Conservation (phyloP, 2,329 filamentous ascomycete species). For the Macroventuria anomochaeta region DNA sequence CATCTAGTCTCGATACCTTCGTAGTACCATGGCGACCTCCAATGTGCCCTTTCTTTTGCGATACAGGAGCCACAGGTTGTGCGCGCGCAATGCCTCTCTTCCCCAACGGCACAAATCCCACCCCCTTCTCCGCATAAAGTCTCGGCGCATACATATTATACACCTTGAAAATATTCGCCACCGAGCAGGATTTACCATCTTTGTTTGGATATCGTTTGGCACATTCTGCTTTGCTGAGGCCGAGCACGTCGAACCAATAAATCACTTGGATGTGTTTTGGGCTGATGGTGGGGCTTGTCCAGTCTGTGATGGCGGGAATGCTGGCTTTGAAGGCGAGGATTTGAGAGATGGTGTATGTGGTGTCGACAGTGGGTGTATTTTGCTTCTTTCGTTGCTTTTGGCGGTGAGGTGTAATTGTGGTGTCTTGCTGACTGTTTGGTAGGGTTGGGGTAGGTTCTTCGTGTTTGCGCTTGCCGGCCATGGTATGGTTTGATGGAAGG, state of each 20-base stretch:
- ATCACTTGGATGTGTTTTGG: background rate
- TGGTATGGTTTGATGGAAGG: too few relatives aligned
- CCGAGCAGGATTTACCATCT: background rate
- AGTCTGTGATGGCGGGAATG: background rate
- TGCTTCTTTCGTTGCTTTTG: background rate
- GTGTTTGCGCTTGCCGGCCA: background rate
- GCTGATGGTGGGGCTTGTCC: background rate
- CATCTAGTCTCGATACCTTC: background rate
- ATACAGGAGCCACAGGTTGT: background rate
- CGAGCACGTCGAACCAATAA: constrained; percentile 2
- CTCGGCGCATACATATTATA: background rate
- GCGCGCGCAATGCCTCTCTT: background rate
- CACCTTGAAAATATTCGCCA: background rate
- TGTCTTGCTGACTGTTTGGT: background rate
- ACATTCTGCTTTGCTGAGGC: background rate
- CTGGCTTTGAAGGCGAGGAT: background rate
- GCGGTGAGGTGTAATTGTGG: background rate
- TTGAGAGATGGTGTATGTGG: background rate
- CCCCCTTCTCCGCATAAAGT: constrained; percentile 1
- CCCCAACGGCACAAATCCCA: background rate
- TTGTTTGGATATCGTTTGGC: constrained; percentile 1
- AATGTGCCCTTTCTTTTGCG: background rate
- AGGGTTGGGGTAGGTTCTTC: background rate
- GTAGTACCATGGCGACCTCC: background rate
- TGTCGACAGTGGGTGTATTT: background rate